Conservation (phyloP, 495 filamentous ascomycete species). For the Neurospora sp. region DNA sequence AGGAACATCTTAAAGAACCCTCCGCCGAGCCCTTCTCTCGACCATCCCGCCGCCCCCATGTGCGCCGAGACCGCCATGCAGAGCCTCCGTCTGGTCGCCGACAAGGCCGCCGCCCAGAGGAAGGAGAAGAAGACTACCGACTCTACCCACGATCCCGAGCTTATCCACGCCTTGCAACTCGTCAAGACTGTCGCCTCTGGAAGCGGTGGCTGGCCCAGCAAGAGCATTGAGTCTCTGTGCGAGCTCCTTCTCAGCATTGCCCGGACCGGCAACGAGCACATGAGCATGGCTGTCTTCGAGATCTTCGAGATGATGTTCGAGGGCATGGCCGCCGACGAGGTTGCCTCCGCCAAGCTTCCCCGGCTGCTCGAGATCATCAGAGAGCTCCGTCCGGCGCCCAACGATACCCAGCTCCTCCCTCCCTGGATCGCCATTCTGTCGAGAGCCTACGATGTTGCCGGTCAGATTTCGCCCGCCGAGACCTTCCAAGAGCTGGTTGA, state of each 20-base stretch:
- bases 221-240: conserved; percentile 85
- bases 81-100: conserved; percentile 60
- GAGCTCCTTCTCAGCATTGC: conserved; percentile 82
- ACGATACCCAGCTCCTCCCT: conserved; percentile 84
- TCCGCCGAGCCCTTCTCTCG: conserved; percentile 80
- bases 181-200: conserved; percentile 77
- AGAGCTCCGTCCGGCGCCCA: conserved; percentile 79
- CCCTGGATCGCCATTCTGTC: conserved; percentile 95
- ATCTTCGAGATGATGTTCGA: conserved; percentile 94
- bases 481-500: conserved; percentile 82
- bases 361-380: conserved; percentile 75
- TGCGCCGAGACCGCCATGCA: conserved; percentile 82
- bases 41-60: conserved; percentile 91
- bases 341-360: conserved; percentile 79
- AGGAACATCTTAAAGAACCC: conserved; percentile 69
- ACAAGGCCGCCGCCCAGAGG: conserved; percentile 46
- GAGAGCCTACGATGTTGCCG: conserved; percentile 85
- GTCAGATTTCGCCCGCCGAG: conserved; percentile 73
- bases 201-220: conserved; percentile 93
- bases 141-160: conserved; percentile 59
- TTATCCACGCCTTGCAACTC: conserved; percentile 86
- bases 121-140: conserved; percentile 56
- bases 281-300: conserved; percentile 91
- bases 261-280: conserved; percentile 78
- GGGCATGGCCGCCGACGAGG: conserved; percentile 68